Evolutionary conservation across 1,284 basidiomycete genomes (phyloP), one percentile per base, ranked within the genome.

Genomic region (Cutaneotrichosporon sp.): DNA sequence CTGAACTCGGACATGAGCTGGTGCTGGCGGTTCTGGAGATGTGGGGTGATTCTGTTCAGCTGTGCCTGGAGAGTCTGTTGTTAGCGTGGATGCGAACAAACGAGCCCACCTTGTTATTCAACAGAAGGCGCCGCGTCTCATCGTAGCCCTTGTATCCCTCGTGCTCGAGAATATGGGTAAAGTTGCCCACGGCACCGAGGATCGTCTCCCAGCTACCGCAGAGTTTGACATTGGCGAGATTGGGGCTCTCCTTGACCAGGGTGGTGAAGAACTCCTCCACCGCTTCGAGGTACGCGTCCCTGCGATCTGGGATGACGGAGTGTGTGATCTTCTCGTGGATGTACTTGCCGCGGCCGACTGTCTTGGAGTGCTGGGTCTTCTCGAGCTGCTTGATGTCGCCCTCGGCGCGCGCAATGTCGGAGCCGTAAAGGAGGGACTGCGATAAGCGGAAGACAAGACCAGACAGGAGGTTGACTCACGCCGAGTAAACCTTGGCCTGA

Each of bases 1-100:
- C 88, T 88, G 75, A 97, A 97, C 72, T 97, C 93, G 70, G 91
- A 89, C 61, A 85, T 84, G 48, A 94, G 79, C 64, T 93, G 90
- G 20, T 81, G 80, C 42, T 83, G 80, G 47, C 90, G 83, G 5
- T 82, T 84, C 19, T 76, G 79, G 43, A 94, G 71, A 69, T 82
- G 82, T 5, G 88, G 87, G 16, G 88, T 78, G 75, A 94, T 83
- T 19, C 79, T 59, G 25, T 55, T 51, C 16, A 52, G 44, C n/a
- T 50, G 51, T 12, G 25, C 44, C 53, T 55, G 57, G 12, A 59
- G 51, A 27, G 43, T 31, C 53, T 55, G 45, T 54, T 45, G 44
- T 19, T 44, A 51, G 32, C 42, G 52, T 34, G 54, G 27, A 16
- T 12, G 12, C 26, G 22, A 4, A 61, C 66, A 42, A 46, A n/a